Base-by-base conservation (phyloP, 2,329 filamentous ascomycete species). In the Penicillium paneum region DNA sequence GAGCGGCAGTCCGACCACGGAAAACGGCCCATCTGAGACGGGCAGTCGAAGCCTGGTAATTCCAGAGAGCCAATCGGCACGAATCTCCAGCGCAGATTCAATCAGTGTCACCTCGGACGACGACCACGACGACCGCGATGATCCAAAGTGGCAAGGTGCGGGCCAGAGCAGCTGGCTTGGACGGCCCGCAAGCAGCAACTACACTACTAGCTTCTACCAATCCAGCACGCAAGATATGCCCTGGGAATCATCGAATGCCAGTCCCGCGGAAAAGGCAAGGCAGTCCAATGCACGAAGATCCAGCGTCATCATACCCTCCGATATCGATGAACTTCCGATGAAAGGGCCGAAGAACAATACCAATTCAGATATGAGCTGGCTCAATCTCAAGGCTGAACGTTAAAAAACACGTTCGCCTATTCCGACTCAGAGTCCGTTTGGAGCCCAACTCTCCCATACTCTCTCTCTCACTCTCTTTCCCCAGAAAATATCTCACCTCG, bases 281-380 rank as follows among this genome's bases (percentile, higher is more conserved):
- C 54, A 55, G 43, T 58, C 64, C 38, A 65, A 64, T 42, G 67
- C 55, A 24, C 64, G 64, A 52, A 63, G 58, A 24, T 73, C 71
- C 10, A 74, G 70, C 53, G 57, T 70, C 7, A 53, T 72, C 10
- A 71, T 74, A 40, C 70, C 71, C 2, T 60, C 70, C 1, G 55
- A 64, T 19, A 54, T 64, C 12, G 62, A 69, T 29, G 65, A 65
- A 24, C 39, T 63, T 11, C 62, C 64, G 8, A 43, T 56, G 35
- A 53, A 56, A 36, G 62, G 48, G 1, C 56, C 55, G 17, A 54
- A 44, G 17, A 59, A 41, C 24, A 68, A 66, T 42, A 50, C 71
- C 54, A 75, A 73, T 53, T 67, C 72, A 4, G 74, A 76, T 63
- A 73, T 76, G 68, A 76, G 74, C 63, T 76, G 74, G 74, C 62